phyloP scores from a whole-genome alignment of 179 eudicot genomes.

The Spergularia azorica region DNA sequence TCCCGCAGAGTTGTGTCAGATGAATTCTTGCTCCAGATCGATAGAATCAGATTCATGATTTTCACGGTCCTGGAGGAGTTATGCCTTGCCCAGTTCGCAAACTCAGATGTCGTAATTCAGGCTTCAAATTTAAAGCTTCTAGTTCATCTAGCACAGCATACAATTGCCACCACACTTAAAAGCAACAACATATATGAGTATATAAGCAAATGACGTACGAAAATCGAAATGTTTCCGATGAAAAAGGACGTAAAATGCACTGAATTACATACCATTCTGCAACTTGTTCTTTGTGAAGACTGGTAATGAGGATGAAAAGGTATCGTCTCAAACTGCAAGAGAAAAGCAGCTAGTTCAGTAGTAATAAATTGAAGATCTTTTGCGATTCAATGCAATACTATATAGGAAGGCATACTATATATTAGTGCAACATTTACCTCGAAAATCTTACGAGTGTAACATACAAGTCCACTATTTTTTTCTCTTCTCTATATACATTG shows the following conservation, averaged over 20 bases:
- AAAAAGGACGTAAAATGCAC: neutral
- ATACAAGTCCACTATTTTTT: constrained; percentile 74
- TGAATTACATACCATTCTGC: constrained; percentile 35
- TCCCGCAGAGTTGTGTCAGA: too few species aligned
- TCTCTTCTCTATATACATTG: constrained; percentile 73
- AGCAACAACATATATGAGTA: constrained; percentile 3
- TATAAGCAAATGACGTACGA: too few species aligned
- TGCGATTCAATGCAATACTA: neutral
- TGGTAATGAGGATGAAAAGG: constrained; percentile 87
- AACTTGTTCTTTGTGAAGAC: constrained; percentile 29
- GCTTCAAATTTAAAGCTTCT: constrained; percentile 40
- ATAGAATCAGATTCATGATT: too few species aligned
- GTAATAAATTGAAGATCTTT: neutral
- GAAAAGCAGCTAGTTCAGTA: neutral
- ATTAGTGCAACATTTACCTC: constrained; percentile 46
- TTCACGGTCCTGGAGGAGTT: neutral
- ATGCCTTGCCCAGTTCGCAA: constrained; percentile 36
- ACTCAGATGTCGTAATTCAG: constrained; percentile 34
- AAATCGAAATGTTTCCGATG: too few species aligned
- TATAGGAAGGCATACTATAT: neutral
- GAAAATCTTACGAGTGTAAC: constrained; percentile 86
- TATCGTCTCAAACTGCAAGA: constrained; percentile 80
- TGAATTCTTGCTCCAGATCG: too few species aligned
- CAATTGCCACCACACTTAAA: constrained; percentile 34
- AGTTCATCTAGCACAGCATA: constrained; percentile 45